These are phyloP conservation scores for Handroanthus guayacan DNA, from an alignment of 257 asterid species.

Conservation along the genomic window DNA sequence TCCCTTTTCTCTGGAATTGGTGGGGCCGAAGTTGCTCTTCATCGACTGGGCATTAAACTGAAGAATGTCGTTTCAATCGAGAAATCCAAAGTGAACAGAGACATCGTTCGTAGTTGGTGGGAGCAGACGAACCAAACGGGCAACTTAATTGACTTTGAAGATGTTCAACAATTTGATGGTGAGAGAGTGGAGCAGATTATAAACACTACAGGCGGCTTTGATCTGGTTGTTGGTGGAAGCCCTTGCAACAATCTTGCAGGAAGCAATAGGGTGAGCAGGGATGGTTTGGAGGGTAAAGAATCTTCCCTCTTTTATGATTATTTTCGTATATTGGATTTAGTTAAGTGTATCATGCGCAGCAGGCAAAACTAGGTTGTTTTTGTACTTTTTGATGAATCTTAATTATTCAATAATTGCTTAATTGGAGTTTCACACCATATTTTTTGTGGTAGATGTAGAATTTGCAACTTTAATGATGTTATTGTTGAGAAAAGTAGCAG, in stretches of 20 bases:
- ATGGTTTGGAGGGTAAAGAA: constrained; percentile 78
- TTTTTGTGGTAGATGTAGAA: not conserved
- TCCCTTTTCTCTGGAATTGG: constrained; percentile 96
- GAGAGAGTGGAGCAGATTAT: constrained; percentile 47
- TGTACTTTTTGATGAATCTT: not conserved
- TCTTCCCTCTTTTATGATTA: constrained; percentile 71
- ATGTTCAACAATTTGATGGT: constrained; percentile 55
- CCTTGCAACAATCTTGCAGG: constrained; percentile 85
- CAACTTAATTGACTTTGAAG: constrained; percentile 54
- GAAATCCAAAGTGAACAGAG: constrained; percentile 69
- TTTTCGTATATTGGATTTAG: constrained; percentile 56
- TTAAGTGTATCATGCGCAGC: constrained; percentile 43
- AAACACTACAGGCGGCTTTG: constrained; percentile 48
- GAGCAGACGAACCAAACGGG: constrained; percentile 86
- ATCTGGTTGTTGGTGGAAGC: constrained; percentile 76
- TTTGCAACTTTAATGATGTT: too few relatives aligned
- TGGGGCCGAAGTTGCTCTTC: constrained; percentile 94
- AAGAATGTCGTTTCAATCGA: constrained; percentile 77
- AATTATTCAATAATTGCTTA: constrained; percentile 13
- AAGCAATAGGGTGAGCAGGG: constrained; percentile 76
- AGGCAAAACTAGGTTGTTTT: constrained; percentile 21
- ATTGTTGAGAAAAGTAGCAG: too few relatives aligned
- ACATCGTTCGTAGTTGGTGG: constrained; percentile 88
- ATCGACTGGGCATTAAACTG: constrained; percentile 71
- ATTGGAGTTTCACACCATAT: not conserved